Conservation (phyloP, 257 asterid genomes). For the Lavandula angustifolia region DNA sequence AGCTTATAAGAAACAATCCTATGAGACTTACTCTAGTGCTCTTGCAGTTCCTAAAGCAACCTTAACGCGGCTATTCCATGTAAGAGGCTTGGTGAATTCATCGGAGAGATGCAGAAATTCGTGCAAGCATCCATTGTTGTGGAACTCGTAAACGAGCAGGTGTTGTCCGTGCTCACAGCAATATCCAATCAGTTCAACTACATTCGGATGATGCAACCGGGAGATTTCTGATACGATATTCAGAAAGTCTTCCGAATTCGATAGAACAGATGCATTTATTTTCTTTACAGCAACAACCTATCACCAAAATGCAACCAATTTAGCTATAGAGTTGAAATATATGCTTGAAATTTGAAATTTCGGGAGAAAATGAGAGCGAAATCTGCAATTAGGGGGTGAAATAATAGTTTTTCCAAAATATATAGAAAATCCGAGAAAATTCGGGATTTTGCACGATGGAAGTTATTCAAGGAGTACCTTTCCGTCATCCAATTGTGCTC, state of each 20-base stretch:
- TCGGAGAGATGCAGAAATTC: slow-evolving; percentile 80
- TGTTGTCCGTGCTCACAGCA: slow-evolving; percentile 93
- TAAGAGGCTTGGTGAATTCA: slow-evolving; percentile 72
- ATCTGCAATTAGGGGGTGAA: too few species aligned
- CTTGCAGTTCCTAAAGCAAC: slow-evolving; percentile 94
- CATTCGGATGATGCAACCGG: slow-evolving; percentile 73
- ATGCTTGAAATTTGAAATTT: too few species aligned
- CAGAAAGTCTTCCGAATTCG: slow-evolving; percentile 65
- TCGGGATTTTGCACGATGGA: too few species aligned
- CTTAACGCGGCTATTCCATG: slow-evolving; percentile 93
- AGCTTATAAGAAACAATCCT: too few species aligned
- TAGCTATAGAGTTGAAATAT: neutral
- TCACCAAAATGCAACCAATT: slow-evolving; percentile 16
- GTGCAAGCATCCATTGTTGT: slow-evolving; percentile 71
- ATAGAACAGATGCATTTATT: slow-evolving; percentile 66
- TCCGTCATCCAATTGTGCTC: slow-evolving; percentile 79
- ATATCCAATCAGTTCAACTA: slow-evolving; percentile 83
- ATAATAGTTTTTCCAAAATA: too few species aligned
- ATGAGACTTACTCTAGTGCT: slow-evolving; percentile 75
- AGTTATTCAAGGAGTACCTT: slow-evolving; percentile 43
- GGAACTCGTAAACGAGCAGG: slow-evolving; percentile 78
- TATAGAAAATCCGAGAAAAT: too few species aligned
- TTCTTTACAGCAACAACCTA: slow-evolving; percentile 97
- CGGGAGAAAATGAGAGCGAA: too few species aligned
- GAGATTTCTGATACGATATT: slow-evolving; percentile 77